Percentiles rank a stretch among this genome's conserved stretches.
Evolutionary conservation across 148 eudicot species (phyloP).

Genomic region (Nepenthes mirabilis): DNA sequence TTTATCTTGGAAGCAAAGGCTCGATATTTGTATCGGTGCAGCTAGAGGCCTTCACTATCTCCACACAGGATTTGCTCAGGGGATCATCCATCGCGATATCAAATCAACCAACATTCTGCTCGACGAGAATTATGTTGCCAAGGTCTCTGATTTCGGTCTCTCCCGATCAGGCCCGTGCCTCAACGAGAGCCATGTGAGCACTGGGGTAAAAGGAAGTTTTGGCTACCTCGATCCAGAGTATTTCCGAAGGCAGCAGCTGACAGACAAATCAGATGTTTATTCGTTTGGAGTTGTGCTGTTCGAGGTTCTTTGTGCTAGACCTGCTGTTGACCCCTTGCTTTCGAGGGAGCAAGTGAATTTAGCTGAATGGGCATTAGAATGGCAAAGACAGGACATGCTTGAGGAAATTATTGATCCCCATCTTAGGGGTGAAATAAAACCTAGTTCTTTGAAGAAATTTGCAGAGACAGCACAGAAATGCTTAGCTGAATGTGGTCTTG

Average conservation of each 20-base stretch:
- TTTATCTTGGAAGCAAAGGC: constrained; percentile 85
- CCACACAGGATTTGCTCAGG: constrained; percentile 88
- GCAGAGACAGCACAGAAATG: constrained; percentile 89
- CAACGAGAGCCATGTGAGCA: constrained; percentile 91
- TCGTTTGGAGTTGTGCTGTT: constrained; percentile 89
- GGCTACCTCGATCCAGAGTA: constrained; percentile 96
- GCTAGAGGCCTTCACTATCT: constrained; percentile 96
- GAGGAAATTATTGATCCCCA: constrained; percentile 57
- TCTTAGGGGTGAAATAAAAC: constrained; percentile 45
- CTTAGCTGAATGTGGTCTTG: constrained; percentile 78
- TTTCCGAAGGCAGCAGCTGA: constrained; percentile 82
- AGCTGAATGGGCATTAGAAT: constrained; percentile 86
- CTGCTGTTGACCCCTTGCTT: constrained; percentile 80
- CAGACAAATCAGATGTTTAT: constrained; percentile 86
- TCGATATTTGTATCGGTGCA: constrained; percentile 87
- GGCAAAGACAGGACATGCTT: constrained; percentile 54
- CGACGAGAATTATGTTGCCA: constrained; percentile 71
- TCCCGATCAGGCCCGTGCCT: constrained; percentile 82
- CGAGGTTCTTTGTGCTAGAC: constrained; percentile 90
- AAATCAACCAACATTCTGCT: constrained; percentile 94
- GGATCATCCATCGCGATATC: constrained; percentile 90
- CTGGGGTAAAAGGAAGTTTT: constrained; percentile 95
- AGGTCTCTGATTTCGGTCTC: constrained; percentile 94
- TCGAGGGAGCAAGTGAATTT: constrained; percentile 78
- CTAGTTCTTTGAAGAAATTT: constrained; percentile 50